Percentiles rank a stretch among this genome's conserved stretches.
Conservation (phyloP, 2,329 filamentous ascomycete species). For the Aspergillus tubingensis region DNA sequence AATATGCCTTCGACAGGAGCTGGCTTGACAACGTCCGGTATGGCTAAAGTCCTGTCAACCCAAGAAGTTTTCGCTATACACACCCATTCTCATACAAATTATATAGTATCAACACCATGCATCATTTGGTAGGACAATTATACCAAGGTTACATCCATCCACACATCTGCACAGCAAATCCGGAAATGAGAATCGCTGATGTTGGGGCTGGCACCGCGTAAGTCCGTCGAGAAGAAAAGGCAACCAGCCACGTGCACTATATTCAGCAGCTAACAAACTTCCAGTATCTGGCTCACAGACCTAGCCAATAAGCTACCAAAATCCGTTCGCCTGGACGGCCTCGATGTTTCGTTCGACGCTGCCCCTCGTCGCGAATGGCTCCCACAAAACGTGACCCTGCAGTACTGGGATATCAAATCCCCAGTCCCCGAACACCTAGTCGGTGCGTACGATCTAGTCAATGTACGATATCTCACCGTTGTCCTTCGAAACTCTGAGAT, state of each 20-base stretch:
- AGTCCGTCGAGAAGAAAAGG: background rate
- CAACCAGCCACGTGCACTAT: background rate
- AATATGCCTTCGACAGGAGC: background rate
- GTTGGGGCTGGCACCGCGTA: conserved; percentile 4
- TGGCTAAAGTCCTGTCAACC: too few species aligned
- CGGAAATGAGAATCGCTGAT: conserved; percentile 3
- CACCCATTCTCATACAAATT: background rate
- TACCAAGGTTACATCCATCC: background rate
- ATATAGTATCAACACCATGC: background rate
- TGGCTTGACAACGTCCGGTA: background rate
- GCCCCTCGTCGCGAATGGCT: background rate
- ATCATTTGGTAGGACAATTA: background rate
- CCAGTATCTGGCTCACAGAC: conserved; percentile 9
- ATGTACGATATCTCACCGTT: conserved; percentile 1
- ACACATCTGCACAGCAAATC: background rate
- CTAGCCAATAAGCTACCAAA: background rate
- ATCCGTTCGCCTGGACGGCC: background rate
- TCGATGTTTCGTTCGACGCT: conserved; percentile 8
- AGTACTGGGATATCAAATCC: background rate
- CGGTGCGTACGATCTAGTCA: background rate
- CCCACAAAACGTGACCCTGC: conserved; percentile 1
- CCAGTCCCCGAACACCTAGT: background rate
- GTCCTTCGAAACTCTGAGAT: conserved; percentile 1
- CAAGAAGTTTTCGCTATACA: background rate
- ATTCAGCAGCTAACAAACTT: too few species aligned